phyloP scores from a whole-genome alignment of 139 green algal genomes.

The Picochlorum sp. region DNA sequence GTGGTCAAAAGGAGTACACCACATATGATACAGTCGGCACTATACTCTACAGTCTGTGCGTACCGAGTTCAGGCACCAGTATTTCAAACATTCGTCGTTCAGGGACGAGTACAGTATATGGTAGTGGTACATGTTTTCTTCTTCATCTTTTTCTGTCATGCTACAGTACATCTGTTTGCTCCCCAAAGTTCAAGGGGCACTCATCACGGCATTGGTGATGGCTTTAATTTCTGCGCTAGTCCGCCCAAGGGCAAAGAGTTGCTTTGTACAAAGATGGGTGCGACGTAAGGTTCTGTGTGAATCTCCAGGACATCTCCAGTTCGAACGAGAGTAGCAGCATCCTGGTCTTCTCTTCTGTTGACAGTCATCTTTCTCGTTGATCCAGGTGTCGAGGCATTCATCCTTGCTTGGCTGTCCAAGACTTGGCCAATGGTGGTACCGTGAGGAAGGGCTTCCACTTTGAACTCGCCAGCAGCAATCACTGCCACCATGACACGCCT shows the following conservation, averaged over 20 bases:
- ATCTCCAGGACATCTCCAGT: constrained; percentile 28
- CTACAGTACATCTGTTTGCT: no score
- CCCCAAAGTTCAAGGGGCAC: no score
- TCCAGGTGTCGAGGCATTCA: not conserved
- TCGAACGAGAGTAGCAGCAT: not conserved
- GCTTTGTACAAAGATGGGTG: not conserved
- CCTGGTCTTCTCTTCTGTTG: constrained; percentile 16
- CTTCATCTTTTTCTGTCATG: no score
- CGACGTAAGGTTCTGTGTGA: not conserved
- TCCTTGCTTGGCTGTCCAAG: not conserved
- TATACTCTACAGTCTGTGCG: no score
- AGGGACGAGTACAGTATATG: no score
- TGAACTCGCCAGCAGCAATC: not conserved
- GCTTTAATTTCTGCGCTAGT: not conserved
- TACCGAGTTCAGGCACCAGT: no score
- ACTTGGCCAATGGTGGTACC: constrained; percentile 10
- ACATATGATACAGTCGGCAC: no score
- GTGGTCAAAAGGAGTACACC: no score
- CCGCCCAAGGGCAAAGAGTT: not conserved
- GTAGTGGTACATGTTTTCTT: no score
- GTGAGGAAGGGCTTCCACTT: constrained; percentile 10
- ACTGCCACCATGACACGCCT: not conserved
- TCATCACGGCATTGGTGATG: no score
- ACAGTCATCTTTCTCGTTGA: constrained; percentile 11
- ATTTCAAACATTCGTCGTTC: no score